Conservation (phyloP, 352 stramenopile species). For the Plasmopara halstedii region DNA sequence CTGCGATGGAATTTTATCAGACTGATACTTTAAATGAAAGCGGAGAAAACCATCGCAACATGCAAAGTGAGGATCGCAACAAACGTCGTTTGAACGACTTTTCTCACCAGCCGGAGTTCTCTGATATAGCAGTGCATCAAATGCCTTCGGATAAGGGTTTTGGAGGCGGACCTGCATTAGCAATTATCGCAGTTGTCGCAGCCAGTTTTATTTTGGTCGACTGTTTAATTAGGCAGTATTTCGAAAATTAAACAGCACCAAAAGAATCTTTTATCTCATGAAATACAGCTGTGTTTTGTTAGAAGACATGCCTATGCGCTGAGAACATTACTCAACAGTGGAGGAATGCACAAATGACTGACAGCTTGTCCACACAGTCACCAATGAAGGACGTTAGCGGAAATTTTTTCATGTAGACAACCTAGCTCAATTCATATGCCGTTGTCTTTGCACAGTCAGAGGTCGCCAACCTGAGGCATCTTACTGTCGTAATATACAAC, state of each 20-base stretch:
- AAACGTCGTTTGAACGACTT: not conserved
- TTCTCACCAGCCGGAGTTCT: not conserved
- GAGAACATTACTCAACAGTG: too few species aligned
- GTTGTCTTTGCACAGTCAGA: too few species aligned
- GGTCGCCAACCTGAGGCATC: too few species aligned
- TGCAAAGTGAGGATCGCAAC: not conserved
- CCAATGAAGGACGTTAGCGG: too few species aligned
- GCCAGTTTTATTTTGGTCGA: not conserved
- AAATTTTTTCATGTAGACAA: too few species aligned
- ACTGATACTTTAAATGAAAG: not conserved
- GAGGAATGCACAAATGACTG: too few species aligned
- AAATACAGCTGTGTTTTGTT: too few species aligned
- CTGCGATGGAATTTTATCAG: not conserved
- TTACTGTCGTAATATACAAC: too few species aligned
- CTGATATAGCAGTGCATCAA: not conserved
- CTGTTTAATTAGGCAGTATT: not conserved
- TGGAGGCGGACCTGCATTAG: not conserved
- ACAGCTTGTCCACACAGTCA: too few species aligned
- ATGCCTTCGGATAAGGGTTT: not conserved
- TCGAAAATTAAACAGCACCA: not conserved
- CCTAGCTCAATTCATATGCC: too few species aligned
- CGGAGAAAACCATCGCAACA: not conserved
- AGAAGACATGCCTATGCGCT: too few species aligned
- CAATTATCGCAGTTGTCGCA: not conserved
- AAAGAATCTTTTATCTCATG: too few species aligned